These are phyloP conservation scores for Pezicula neosporulosa DNA, from an alignment of 2,329 filamentous ascomycete species.

Conservation along the genomic window DNA sequence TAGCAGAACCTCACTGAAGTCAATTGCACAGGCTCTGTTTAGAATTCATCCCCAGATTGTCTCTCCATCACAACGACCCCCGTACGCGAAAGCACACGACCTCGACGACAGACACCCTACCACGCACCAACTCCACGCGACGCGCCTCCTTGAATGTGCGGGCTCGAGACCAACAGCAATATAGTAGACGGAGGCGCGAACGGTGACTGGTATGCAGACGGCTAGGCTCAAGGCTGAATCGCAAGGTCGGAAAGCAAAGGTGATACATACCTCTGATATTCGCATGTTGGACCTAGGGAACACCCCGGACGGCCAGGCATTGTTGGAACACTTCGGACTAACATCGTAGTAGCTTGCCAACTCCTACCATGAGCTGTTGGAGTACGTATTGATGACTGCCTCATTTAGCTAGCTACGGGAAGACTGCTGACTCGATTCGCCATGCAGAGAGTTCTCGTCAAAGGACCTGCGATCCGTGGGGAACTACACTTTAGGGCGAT, in stretches of 20 bases:
- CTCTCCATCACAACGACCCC: not conserved
- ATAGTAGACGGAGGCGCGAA: slow-evolving; percentile 27
- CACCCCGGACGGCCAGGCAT: slow-evolving; percentile 1
- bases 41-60: not conserved
- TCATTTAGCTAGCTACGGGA: not conserved
- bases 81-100: not conserved
- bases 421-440: slow-evolving; percentile 19
- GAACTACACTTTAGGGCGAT: slow-evolving; percentile 85
- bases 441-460: slow-evolving; percentile 81
- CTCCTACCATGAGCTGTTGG: slow-evolving; percentile 93
- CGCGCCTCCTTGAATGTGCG: slow-evolving; percentile 25
- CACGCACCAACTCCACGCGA: slow-evolving; percentile 4
- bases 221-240: slow-evolving; percentile 54
- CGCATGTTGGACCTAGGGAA: slow-evolving; percentile 4
- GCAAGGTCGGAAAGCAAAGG: slow-evolving; percentile 61
- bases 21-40: too few species aligned
- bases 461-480: slow-evolving; percentile 89
- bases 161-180: slow-evolving; percentile 20
- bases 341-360: slow-evolving; percentile 72
- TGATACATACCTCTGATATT: slow-evolving; percentile 16
- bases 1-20: too few species aligned
- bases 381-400: slow-evolving; percentile 55
- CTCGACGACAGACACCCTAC: not conserved
- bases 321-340: slow-evolving; percentile 27
- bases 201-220: slow-evolving; percentile 37